phyloP scores from a whole-genome alignment of 1,139 yeast species.

The Sugiyamaella paludigena region DNA sequence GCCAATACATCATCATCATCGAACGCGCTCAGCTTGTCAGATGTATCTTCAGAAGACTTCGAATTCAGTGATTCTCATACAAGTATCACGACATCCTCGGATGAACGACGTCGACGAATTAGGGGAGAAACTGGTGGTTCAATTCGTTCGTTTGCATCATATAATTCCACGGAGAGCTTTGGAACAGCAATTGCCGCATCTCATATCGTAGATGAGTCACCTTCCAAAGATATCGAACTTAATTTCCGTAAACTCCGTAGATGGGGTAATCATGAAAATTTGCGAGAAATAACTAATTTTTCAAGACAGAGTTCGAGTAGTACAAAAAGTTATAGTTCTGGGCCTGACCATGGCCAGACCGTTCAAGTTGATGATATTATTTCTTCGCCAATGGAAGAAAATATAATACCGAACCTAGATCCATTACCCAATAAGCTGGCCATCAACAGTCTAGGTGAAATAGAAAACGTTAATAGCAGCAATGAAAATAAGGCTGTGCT shows the following conservation, averaged over 20 bases:
- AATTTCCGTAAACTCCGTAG: conserved; percentile 14
- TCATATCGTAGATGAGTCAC: conserved; percentile 16
- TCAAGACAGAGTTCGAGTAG: conserved; percentile 2
- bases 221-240: conserved; percentile 10
- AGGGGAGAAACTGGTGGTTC: conserved; percentile 5
- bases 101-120: background rate
- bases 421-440: too few species aligned
- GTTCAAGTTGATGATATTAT: too few species aligned
- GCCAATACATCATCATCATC: conserved; percentile 18
- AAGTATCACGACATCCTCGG: conserved; percentile 10
- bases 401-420: too few species aligned
- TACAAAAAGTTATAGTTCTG: too few species aligned
- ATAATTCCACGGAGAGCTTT: conserved; percentile 22
- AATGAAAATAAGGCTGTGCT: background rate
- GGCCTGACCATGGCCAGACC: too few species aligned
- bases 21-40: too few species aligned
- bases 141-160: conserved; percentile 26
- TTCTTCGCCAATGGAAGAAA: too few species aligned
- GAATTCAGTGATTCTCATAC: conserved; percentile 27
- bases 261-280: conserved; percentile 17
- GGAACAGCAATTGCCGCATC: conserved; percentile 10
- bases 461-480: too few species aligned
- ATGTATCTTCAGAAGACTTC: conserved; percentile 26
- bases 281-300: conserved; percentile 18
- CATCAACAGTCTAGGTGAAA: too few species aligned